Conservation (phyloP, 768 basidiomycete genomes). For the Lepiota venenata region DNA sequence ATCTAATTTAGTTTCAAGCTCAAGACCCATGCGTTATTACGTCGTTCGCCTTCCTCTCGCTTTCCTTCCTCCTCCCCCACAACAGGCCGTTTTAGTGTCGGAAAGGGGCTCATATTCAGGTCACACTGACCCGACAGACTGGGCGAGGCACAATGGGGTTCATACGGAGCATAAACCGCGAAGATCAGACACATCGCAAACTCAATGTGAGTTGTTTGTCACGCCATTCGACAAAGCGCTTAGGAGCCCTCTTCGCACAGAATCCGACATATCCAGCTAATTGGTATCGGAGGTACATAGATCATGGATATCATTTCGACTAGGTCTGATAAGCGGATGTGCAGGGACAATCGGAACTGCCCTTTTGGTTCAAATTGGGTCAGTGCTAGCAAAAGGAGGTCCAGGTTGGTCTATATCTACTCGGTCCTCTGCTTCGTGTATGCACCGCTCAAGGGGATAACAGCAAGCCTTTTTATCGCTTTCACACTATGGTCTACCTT, state of each 20-base stretch:
- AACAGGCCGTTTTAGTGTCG: neutral
- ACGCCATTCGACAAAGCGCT: neutral
- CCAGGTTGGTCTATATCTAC: slow-evolving; percentile 42
- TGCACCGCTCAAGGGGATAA: neutral
- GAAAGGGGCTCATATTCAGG: neutral
- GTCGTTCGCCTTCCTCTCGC: too few relatives aligned
- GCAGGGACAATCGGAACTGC: slow-evolving; percentile 72
- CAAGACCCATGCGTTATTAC: too few relatives aligned
- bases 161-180: neutral
- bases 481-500: slow-evolving; percentile 48
- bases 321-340: neutral
- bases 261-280: slow-evolving; percentile 50
- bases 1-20: too few relatives aligned
- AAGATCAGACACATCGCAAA: slow-evolving; percentile 35
- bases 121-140: neutral
- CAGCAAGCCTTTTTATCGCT: slow-evolving; percentile 47
- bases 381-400: slow-evolving; percentile 55
- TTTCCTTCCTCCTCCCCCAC: neutral
- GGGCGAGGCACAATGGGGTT: neutral
- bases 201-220: slow-evolving; percentile 28
- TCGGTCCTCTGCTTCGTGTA: slow-evolving; percentile 21
- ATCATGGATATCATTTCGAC: neutral
- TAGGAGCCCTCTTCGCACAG: slow-evolving; percentile 12
- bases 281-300: slow-evolving; percentile 44
- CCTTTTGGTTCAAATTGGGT: slow-evolving; percentile 72